Evolutionary conservation across 306 rosid genomes (phyloP).

Genomic region (Trichosanthes truncata): DNA sequence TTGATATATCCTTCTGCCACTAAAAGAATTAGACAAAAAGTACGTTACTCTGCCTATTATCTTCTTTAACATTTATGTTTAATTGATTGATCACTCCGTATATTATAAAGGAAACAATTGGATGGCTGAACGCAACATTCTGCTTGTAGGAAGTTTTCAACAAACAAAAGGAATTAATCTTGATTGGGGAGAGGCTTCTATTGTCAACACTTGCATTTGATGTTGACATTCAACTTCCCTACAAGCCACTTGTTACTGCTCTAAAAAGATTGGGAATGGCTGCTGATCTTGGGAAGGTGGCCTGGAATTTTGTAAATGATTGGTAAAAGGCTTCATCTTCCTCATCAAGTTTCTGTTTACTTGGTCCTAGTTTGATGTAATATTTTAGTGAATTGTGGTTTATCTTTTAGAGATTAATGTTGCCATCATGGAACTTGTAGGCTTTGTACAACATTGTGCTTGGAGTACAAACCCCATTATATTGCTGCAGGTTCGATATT

Average conservation of each 20-base stretch:
- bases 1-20: slow-evolving; percentile 28
- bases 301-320: slow-evolving; percentile 48
- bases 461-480: slow-evolving; percentile 41
- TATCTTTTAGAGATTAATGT: not conserved
- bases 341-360: not conserved
- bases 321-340: slow-evolving; percentile 20
- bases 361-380: not conserved
- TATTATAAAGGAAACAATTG: not conserved
- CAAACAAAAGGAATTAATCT: slow-evolving; percentile 32
- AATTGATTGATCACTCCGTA: not conserved
- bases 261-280: slow-evolving; percentile 26
- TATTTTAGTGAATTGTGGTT: not conserved
- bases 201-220: slow-evolving; percentile 38
- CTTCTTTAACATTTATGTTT: not conserved
- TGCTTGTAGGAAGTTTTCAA: slow-evolving; percentile 26
- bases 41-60: slow-evolving; percentile 7
- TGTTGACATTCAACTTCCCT: slow-evolving; percentile 36
- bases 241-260: slow-evolving; percentile 34
- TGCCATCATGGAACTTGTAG: slow-evolving; percentile 21
- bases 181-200: slow-evolving; percentile 31
- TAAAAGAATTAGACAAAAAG: slow-evolving; percentile 30
- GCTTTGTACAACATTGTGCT: slow-evolving; percentile 39
- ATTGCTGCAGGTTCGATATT: slow-evolving; percentile 42
- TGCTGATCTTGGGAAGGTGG: slow-evolving; percentile 29
- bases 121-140: not conserved